Conservation (phyloP, 2,329 filamentous ascomycete species). For the Aspergillus fumigatiaffinis region DNA sequence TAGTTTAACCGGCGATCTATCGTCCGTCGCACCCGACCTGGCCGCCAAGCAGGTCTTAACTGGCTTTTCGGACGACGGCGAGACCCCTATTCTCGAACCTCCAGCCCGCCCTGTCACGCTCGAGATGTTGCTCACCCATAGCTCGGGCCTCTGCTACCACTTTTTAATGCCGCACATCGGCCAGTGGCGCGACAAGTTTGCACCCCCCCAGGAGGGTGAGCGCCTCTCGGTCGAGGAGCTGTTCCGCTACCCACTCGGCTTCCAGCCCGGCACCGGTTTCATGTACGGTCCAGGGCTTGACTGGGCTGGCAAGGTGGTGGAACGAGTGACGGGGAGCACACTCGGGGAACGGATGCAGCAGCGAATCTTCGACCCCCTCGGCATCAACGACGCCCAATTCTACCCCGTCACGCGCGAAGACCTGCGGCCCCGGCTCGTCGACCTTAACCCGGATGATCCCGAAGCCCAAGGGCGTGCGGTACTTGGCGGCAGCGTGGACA, state of each 20-base stretch:
- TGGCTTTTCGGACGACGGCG: constrained; percentile 41
- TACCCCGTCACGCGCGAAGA: constrained; percentile 37
- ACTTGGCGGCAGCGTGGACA: constrained; percentile 30
- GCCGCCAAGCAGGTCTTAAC: constrained; percentile 46
- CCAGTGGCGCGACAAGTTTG: constrained; percentile 34
- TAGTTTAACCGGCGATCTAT: constrained; percentile 45
- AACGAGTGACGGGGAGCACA: constrained; percentile 42
- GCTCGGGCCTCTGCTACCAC: constrained; percentile 47
- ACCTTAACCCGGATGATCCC: constrained; percentile 39
- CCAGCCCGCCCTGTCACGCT: constrained; percentile 44
- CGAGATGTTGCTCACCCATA: constrained; percentile 51
- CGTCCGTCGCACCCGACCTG: constrained; percentile 47
- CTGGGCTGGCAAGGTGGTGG: constrained; percentile 52
- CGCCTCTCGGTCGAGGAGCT: constrained; percentile 39
- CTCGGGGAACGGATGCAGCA: constrained; percentile 45
- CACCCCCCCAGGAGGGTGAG: constrained; percentile 8
- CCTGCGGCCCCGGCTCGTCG: constrained; percentile 33
- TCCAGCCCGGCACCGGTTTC: constrained; percentile 52
- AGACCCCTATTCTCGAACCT: constrained; percentile 31
- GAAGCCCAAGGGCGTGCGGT: constrained; percentile 34
- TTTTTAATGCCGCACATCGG: constrained; percentile 36
- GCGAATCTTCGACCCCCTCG: constrained; percentile 45
- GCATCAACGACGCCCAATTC: constrained; percentile 39
- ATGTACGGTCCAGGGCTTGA: constrained; percentile 49
- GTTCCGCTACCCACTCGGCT: constrained; percentile 45